Evolutionary conservation across 805 yeast species (phyloP), one percentile per base, ranked within the genome.

Genomic region (Starmerella geochares): DNA sequence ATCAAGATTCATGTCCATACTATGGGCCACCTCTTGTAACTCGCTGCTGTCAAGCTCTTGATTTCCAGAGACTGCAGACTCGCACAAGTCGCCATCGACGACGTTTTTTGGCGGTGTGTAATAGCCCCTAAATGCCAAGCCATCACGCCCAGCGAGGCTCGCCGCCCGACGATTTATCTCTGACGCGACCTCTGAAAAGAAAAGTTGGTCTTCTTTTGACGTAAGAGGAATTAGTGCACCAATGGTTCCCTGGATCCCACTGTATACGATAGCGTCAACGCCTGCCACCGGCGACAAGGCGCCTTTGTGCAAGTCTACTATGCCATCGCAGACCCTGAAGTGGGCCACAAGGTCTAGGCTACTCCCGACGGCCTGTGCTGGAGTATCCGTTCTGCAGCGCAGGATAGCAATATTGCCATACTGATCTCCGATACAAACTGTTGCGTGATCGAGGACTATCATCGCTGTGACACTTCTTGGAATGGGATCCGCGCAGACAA

Each of bases 61-160:
- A 9, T 9, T 23, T 14, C 25, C 13, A 24, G 16, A 11, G 3
- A 39, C 65, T 59, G 70, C 84, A 37, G 65, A 62, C 58, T 86
- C 96, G 43, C 90, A 70, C 14, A 85, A 68, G 62, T 92, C 97
- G 9, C 98, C 98, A 66, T 92, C 96, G 36, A 92, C 73, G 2
- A 83, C 79, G 45, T 78, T 74, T 54, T 79, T 81, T 2, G 74
- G 76, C 0, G 96, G 96, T n/a, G 77, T 79, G 62, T 86, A 86
- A 60, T 81, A 83, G 47, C 96, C 74, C 49, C 96, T 68, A 62
- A 73, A 88, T 50, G 74, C 75, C 54, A n/a, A 14, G 9, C 9
- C 3, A 6, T 29, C 37, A 6, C 37, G 17, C 4, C 46, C 63
- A 19, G 62, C 13, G 3, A 40, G n/a, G 24, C 17, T 36, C 2